Base-by-base conservation (phyloP, 768 basidiomycete genomes). In the Jaapia argillacea region DNA sequence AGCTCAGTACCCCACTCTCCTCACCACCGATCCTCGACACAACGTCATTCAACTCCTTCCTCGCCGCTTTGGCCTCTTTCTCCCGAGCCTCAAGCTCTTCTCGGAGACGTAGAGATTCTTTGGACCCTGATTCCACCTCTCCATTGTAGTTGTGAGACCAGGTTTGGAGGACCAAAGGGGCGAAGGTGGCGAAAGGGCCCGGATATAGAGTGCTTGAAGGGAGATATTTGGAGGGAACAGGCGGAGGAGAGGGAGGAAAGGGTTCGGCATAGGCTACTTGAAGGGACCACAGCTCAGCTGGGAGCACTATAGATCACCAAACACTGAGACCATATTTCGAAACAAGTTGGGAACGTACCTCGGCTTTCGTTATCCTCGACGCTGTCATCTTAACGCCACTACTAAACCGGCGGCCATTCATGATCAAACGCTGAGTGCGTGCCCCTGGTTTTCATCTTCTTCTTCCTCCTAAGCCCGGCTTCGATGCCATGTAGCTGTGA, bases 351-450 rank as follows among this genome's bases (percentile, higher is more conserved):
- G 25, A 26, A 43, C 58, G 24, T 43, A 70, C 71, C 66, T 72
- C 62, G 13, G 63, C 56, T 49, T 72, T 70, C n/a, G 61, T 69
- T 60, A 66, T 59, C 41, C 57, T 61, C 21, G 58, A 55, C 4
- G 59, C 36, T 0, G 63, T 44, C 39, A 61, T 64, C 31, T 45
- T 31, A 43, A 47, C 45, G 5, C 36, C 22, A 16, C 24, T 7
- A 1, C 43, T 48, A 24, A 24, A 26, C n/a, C 28, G 28, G 10
- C 28, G 28, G 10, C 21, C 36, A 50, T 52, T 14, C 41, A 18
- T 14, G 23, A 10, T 5, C 45, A 37, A 16, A 10, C 28, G 16
- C 28, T 33, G 28, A 33, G 28, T 33, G 16, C 31, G 3, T 49
- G 44, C 31, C 43, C 44, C 18, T 48, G 48, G 5, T 49, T 41